These are phyloP conservation scores for Brettanomyces sp. DNA, from an alignment of 805 yeast species.

Conservation along the genomic window DNA sequence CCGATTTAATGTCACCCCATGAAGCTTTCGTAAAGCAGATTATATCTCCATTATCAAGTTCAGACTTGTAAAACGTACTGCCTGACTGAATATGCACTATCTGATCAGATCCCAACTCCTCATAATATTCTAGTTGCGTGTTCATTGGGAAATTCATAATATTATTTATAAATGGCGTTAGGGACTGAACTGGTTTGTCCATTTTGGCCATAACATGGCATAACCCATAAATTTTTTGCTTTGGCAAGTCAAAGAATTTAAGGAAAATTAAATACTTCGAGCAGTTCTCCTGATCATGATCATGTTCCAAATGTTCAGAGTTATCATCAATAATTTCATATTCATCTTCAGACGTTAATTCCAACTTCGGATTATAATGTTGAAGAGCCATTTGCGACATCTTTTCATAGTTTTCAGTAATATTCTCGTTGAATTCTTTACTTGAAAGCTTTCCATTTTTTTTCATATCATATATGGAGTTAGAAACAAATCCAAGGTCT, in stretches of 20 bases:
- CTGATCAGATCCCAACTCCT: constrained; percentile 51
- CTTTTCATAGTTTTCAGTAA: constrained; percentile 9
- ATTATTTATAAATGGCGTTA: constrained; percentile 32
- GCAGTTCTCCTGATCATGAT: constrained; percentile 9
- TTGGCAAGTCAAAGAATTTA: constrained; percentile 55
- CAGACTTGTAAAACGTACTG: constrained; percentile 44
- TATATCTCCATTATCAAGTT: constrained; percentile 63
- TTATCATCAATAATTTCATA: no score
- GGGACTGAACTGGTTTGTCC: constrained; percentile 32
- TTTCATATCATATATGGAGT: constrained; percentile 10
- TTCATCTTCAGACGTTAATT: background rate
- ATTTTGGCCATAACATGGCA: constrained; percentile 47
- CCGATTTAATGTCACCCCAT: constrained; percentile 4
- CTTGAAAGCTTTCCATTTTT: constrained; percentile 4
- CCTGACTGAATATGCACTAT: constrained; percentile 34
- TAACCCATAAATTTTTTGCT: constrained; percentile 53
- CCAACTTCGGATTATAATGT: constrained; percentile 11
- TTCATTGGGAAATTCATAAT: constrained; percentile 31
- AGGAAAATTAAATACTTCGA: constrained; percentile 35
- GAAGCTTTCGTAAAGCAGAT: constrained; percentile 26
- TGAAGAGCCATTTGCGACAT: constrained; percentile 4
- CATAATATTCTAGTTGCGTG: constrained; percentile 34
- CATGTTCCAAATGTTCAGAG: no score
- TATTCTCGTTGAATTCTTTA: background rate
- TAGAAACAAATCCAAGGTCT: constrained; percentile 28